These are phyloP conservation scores for Strobilomyces echinocephalus DNA, from an alignment of 768 basidiomycete genomes.

Conservation along the genomic window DNA sequence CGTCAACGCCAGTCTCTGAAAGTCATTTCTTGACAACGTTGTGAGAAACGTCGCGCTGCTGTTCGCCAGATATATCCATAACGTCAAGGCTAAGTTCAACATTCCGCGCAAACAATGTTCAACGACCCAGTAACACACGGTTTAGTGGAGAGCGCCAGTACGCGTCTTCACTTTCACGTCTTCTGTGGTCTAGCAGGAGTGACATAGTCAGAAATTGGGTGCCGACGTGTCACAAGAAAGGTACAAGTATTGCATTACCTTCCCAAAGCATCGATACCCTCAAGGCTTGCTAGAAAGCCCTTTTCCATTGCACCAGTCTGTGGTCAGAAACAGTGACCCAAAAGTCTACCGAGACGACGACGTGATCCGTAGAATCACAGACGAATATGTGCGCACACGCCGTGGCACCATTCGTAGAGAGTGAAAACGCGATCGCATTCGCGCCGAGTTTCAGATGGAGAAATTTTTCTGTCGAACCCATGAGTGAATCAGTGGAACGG, in stretches of 20 bases:
- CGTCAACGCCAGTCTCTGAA: slow-evolving; percentile 49
- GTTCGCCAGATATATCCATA: slow-evolving; percentile 97
- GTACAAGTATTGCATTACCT: slow-evolving; percentile 49
- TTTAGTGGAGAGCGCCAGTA: slow-evolving; percentile 84
- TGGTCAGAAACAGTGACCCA: slow-evolving; percentile 16
- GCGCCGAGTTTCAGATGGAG: slow-evolving; percentile 80
- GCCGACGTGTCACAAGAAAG: slow-evolving; percentile 6
- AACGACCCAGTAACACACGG: slow-evolving; percentile 45
- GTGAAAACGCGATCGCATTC: slow-evolving; percentile 90
- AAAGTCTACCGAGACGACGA: slow-evolving; percentile 65
- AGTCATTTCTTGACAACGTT: slow-evolving; percentile 83
- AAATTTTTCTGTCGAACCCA: slow-evolving; percentile 64
- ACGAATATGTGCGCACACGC: slow-evolving; percentile 91
- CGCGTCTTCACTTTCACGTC: slow-evolving; percentile 99
- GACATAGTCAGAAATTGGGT: slow-evolving; percentile 7
- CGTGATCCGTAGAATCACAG: slow-evolving; percentile 86
- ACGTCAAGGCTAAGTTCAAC: slow-evolving; percentile 77
- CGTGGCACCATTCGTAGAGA: slow-evolving; percentile 74
- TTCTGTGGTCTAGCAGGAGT: slow-evolving; percentile 75
- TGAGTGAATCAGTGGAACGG: slow-evolving; percentile 16
- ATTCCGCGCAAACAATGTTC: not conserved
- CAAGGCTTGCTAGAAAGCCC: slow-evolving; percentile 70
- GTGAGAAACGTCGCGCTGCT: slow-evolving; percentile 86
- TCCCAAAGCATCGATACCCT: slow-evolving; percentile 99
- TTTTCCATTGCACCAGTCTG: slow-evolving; percentile 57